Conservation (phyloP, 1,284 basidiomycete species). For the Xanthoconium separans region DNA sequence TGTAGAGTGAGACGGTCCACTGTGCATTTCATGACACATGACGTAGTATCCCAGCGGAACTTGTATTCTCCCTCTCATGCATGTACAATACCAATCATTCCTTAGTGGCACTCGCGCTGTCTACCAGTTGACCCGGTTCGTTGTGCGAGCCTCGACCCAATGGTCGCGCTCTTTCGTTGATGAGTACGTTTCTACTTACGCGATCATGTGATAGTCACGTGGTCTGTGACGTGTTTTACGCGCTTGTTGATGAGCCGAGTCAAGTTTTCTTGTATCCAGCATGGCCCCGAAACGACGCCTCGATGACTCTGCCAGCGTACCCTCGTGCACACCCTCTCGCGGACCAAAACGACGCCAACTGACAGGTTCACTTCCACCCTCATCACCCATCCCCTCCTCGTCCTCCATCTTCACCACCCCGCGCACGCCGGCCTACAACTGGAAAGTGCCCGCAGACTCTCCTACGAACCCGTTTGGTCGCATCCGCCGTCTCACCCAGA, state of each 20-base stretch:
- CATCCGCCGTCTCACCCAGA: constrained; percentile 35
- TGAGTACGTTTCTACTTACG: no score
- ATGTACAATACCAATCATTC: no score
- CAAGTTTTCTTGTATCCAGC: neutral
- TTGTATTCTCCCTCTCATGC: no score
- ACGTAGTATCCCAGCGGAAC: neutral
- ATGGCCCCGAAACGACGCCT: constrained; percentile 31
- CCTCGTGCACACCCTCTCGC: constrained; percentile 26
- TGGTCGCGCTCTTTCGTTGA: no score
- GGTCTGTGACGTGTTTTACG: constrained; percentile 14
- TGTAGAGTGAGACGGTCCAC: neutral
- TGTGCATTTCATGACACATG: neutral
- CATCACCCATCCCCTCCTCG: constrained; percentile 27
- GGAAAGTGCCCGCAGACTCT: constrained; percentile 45
- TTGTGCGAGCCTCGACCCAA: no score
- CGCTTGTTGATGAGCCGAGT: constrained; percentile 17
- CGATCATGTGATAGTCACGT: constrained; percentile 25
- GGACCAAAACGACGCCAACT: constrained; percentile 32
- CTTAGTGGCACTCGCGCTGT: no score
- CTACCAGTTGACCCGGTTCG: no score
- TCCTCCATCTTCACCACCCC: constrained; percentile 28
- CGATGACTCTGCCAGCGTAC: constrained; percentile 16
- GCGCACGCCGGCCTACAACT: constrained; percentile 25
- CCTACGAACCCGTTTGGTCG: constrained; percentile 57
- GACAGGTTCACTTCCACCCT: constrained; percentile 25